A percentile compares a stretch with the other conserved stretches of the same genome.
phyloP scores from a whole-genome alignment of 2,329 filamentous ascomycete species.

The Xylariaceae sp. region DNA sequence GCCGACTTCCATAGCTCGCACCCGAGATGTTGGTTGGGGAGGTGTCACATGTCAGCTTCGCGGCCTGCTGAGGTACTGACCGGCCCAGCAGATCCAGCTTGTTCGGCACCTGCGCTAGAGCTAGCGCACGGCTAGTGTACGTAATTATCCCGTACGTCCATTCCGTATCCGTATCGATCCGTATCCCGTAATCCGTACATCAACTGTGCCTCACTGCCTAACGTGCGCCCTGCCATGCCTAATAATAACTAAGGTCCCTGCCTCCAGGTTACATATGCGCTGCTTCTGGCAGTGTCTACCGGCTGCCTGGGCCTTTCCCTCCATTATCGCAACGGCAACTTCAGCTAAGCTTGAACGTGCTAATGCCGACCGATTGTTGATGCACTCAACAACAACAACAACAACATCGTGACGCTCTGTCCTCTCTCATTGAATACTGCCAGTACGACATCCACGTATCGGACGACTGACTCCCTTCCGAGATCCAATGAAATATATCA shows the following conservation, averaged over 20 bases:
- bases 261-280: not conserved
- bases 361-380: too few species aligned
- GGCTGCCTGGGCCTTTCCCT: not conserved
- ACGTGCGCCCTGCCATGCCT: not conserved
- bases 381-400: not conserved
- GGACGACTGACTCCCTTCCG: not conserved
- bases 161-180: too few species aligned
- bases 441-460: not conserved
- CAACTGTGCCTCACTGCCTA: not conserved
- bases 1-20: too few species aligned
- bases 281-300: not conserved
- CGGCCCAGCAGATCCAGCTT: not conserved
- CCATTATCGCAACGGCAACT: not conserved
- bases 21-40: not conserved
- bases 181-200: not conserved
- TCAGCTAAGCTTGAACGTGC: too few species aligned
- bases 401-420: not conserved
- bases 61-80: not conserved
- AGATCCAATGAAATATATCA: slow-evolving; percentile 2
- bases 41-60: not conserved
- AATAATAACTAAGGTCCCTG: too few species aligned
- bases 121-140: not conserved
- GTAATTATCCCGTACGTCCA: not conserved
- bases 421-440: not conserved
- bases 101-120: not conserved